phyloP scores from a whole-genome alignment of 2,329 filamentous ascomycete species.

The Gliomastix tumulicola region DNA sequence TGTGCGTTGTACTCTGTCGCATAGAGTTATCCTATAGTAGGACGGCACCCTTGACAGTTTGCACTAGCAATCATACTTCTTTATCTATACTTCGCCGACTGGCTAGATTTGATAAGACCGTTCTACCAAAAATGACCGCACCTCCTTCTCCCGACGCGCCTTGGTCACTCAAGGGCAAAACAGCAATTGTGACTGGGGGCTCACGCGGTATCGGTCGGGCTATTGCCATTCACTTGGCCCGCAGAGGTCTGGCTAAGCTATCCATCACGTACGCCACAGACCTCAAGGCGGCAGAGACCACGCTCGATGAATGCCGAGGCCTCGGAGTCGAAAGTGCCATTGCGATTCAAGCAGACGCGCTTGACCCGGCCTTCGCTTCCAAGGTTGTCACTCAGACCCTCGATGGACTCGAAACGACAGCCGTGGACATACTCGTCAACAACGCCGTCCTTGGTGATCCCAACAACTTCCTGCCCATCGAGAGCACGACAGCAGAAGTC shows the following conservation, averaged over 20 bases:
- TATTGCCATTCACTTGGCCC: not conserved
- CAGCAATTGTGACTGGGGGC: not conserved
- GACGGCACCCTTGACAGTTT: too few species aligned
- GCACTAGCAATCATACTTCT: too few species aligned
- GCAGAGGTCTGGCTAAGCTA: not conserved
- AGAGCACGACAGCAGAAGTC: not conserved
- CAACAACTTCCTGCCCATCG: not conserved
- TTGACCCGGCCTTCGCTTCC: not conserved
- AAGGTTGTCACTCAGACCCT: not conserved
- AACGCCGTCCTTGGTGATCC: not conserved
- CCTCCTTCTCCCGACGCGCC: not conserved
- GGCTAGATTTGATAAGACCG: too few species aligned
- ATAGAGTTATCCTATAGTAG: too few species aligned
- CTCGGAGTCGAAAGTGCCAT: not conserved
- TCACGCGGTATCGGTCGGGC: not conserved
- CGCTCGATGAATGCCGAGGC: not conserved
- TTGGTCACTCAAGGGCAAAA: not conserved
- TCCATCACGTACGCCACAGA: not conserved
- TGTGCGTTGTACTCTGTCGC: too few species aligned
- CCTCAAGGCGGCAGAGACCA: not conserved
- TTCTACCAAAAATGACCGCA: not conserved
- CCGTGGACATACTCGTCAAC: not conserved
- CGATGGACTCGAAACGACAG: not conserved
- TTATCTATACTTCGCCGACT: too few species aligned
- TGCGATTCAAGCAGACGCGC: not conserved